Conservation (phyloP, 768 basidiomycete genomes). For the Boletales sp. region DNA sequence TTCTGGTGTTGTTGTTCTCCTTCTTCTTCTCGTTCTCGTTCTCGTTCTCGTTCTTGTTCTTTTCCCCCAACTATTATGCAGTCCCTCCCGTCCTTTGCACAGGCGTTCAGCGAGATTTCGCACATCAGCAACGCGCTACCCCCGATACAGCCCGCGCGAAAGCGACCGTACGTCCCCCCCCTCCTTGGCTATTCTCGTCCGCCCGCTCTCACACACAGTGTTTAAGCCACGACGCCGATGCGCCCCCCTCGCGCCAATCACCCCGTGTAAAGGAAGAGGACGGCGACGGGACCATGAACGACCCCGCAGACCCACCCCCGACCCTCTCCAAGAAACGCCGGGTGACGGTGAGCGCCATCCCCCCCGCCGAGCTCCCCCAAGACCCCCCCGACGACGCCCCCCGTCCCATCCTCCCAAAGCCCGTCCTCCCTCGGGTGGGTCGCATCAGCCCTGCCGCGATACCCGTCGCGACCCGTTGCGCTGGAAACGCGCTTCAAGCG, state of each 20-base stretch:
- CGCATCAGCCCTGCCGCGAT: slow-evolving; percentile 39
- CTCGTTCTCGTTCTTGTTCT: too few relatives aligned
- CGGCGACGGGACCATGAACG: slow-evolving; percentile 28
- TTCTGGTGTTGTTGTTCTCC: background rate
- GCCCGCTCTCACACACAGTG: slow-evolving; percentile 10
- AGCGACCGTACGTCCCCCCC: background rate
- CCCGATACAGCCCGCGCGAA: slow-evolving; percentile 54
- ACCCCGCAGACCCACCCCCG: slow-evolving; percentile 31
- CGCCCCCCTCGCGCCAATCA: slow-evolving; percentile 35
- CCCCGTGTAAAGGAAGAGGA: slow-evolving; percentile 66
- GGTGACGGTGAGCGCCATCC: slow-evolving; percentile 64
- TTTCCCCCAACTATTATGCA: too few relatives aligned
- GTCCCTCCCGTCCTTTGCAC: slow-evolving; percentile 76
- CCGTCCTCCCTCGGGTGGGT: slow-evolving; percentile 20
- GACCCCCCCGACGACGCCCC: slow-evolving; percentile 58
- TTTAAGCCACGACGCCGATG: slow-evolving; percentile 10
- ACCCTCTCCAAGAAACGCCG: slow-evolving; percentile 62
- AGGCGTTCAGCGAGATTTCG: slow-evolving; percentile 58
- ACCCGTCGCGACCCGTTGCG: slow-evolving; percentile 17
- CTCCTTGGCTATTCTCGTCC: background rate
- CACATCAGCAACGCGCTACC: slow-evolving; percentile 57
- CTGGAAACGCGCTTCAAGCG: slow-evolving; percentile 24
- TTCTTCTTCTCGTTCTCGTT: slow-evolving; percentile 2
- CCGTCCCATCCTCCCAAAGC: slow-evolving; percentile 30
- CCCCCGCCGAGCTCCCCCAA: slow-evolving; percentile 59